Percentiles rank a stretch among this genome's conserved stretches.
phyloP scores from a whole-genome alignment of 345 rosid genomes.

The Dimocarpus longan region DNA sequence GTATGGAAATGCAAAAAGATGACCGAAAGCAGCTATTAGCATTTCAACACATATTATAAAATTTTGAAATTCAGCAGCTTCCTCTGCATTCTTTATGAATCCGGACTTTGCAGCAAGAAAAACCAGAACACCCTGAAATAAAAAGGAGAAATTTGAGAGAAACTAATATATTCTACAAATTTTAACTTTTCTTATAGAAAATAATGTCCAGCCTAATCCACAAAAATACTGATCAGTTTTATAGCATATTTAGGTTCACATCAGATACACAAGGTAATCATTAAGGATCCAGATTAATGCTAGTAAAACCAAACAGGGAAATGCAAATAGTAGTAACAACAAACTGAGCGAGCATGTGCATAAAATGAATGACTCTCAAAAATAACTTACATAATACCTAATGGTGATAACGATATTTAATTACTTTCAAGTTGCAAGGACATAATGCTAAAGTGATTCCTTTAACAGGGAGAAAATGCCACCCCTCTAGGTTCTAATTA shows the following conservation, averaged over 20 bases:
- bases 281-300: neutral
- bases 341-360: neutral
- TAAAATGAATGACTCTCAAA: neutral
- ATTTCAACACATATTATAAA: conserved; percentile 93
- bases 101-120: conserved; percentile 96
- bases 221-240: neutral
- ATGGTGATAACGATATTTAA: neutral
- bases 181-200: conserved; percentile 2
- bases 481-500: neutral
- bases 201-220: neutral
- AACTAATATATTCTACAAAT: neutral
- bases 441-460: neutral
- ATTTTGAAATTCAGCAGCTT: conserved; percentile 88
- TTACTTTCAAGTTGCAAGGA: neutral
- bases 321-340: neutral
- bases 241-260: neutral
- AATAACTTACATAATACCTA: neutral
- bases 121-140: conserved; percentile 85
- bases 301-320: neutral
- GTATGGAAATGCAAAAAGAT: conserved; percentile 95
- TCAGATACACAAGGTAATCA: neutral
- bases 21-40: conserved; percentile 97
- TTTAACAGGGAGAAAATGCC: neutral
- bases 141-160: neutral
- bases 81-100: conserved; percentile 71